A percentile compares a stretch with the other conserved stretches of the same genome.
Conservation (phyloP, 129 eudicot genomes). For the Flaveria sonorensis region DNA sequence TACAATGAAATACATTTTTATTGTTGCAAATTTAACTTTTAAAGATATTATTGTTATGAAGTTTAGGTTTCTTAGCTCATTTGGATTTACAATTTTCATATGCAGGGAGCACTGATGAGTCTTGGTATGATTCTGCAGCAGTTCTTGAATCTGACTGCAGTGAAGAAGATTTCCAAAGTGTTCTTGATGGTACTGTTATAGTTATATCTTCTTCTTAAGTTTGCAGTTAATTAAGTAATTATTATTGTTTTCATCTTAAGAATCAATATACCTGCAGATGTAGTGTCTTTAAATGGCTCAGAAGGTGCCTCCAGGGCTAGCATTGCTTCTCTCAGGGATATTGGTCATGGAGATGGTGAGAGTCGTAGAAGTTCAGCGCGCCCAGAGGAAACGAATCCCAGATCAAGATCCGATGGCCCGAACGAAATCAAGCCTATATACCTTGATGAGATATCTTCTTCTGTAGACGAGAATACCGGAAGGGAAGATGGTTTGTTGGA, state of each 20-base stretch:
- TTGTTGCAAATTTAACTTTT: not conserved
- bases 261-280: constrained; percentile 42
- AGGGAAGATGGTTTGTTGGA: constrained; percentile 64
- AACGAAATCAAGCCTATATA: constrained; percentile 55
- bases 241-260: not conserved
- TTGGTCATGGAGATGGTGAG: constrained; percentile 30
- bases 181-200: constrained; percentile 66
- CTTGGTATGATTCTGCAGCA: constrained; percentile 84
- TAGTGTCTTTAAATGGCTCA: constrained; percentile 51
- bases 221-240: not conserved
- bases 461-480: constrained; percentile 54
- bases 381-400: constrained; percentile 35
- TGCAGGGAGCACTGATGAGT: constrained; percentile 79
- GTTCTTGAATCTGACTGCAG: constrained; percentile 87
- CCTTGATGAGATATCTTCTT: constrained; percentile 62
- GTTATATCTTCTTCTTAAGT: not conserved
- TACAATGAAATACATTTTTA: not conserved
- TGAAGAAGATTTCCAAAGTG: constrained; percentile 92
- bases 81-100: no score
- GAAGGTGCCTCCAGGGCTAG: constrained; percentile 61
- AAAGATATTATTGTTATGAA: no score
- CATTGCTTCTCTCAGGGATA: constrained; percentile 47
- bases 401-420: constrained; percentile 43
- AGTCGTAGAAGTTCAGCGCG: constrained; percentile 33
- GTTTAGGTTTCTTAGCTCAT: no score